Evolutionary conservation across 2,329 filamentous ascomycete genomes (phyloP), one percentile per base, ranked within the genome.

Genomic region (Chrysoporthe deuterocubensis): DNA sequence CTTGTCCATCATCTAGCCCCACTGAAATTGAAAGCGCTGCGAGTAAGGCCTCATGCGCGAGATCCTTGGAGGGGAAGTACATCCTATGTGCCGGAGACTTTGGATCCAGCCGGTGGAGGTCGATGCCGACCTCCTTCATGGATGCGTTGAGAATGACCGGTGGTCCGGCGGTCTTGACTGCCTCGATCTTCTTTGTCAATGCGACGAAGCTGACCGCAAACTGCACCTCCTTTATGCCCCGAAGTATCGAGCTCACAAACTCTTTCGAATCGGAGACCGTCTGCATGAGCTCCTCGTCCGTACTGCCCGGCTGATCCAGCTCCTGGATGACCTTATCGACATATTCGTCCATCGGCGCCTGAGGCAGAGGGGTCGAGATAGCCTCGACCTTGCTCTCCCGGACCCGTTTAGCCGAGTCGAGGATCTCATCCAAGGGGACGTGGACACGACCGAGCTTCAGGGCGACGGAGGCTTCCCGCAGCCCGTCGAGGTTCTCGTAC

Each of bases 101-200:
- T 54, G 93, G 91, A 76, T 99, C 95, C 65, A 99, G 86, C 32
- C 95, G 90, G 76, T 98, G 91, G 52, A 99, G 83, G 76, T 99
- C 96, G 76, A 99, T 87, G 69, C 95, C 95, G 54, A 99, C 89
- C 77, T 99, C 96, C 78, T 99, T 98, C 87, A 97, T 97, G 7
- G 95, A 94, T 57, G 94, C 87, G 75, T 95, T 97, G 69, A 97
- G 84, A 69, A 92, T 89, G 8, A 97, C 86, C 3, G 93, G 90
- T n/a, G 86, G 84, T 40, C 90, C 88, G 3, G 85, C 84, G 3
- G 90, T 85, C 70, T 89, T 88, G 68, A 92, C 83, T 1, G 89
- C 85, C 50, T 90, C 85, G 14, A 97, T 85, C 73, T 89, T 90
- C 78, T 94, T 96, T 32, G 93, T 94, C 68, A 99, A 81, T 21